Evolutionary conservation across 164 flowering plant genomes (phyloP), one percentile per base, ranked within the genome.

Genomic region (Vitis rupestris): DNA sequence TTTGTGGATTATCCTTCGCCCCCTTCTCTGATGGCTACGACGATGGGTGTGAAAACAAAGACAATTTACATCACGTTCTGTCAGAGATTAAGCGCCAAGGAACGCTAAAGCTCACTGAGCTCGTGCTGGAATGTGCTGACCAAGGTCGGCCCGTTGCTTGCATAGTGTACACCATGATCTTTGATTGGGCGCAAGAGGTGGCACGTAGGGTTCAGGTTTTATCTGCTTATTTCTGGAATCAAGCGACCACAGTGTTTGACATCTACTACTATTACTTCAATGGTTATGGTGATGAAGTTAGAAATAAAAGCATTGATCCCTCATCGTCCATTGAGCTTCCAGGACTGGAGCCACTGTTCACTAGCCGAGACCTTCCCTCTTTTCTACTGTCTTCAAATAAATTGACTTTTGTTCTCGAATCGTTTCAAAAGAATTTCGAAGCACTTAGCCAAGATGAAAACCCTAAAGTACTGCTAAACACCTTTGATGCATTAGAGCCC

Each of bases 221-320:
- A 0, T 16, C 79, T 0, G 60, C 67, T 5, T 65, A 75, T 2
- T 56, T 79, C 3, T 75, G 79, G 79, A 70, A 29, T 44, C 76
- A 79, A 50, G 60, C 79, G 0, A 76, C 79, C 23, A 50, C 72
- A 0, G 74, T 75, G 0, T 69, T 79, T 13, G 63, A 69, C 59
- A 58, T 79, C 51, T 72, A 72, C 58, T 67, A 79, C 55, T 50
- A 62, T 16, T 79, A 66, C 72, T 79, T 79, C 70, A 23, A 65
- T 15, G 78, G 69, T 11, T 72, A 61, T 53, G 70, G 17, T 0
- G 72, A 63, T 27, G 6, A 17, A 7, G 57, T 75, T 55, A 44
- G n/a, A n/a, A 51, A 54, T 1, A 47, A 7, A 10, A 14, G 17
- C 23, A 62, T 15, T 29, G 66, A 64, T 17, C 60, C 69, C 3